Evolutionary conservation across 148 eudicot species (phyloP).

Genomic region (Vaccinium darrowii): DNA sequence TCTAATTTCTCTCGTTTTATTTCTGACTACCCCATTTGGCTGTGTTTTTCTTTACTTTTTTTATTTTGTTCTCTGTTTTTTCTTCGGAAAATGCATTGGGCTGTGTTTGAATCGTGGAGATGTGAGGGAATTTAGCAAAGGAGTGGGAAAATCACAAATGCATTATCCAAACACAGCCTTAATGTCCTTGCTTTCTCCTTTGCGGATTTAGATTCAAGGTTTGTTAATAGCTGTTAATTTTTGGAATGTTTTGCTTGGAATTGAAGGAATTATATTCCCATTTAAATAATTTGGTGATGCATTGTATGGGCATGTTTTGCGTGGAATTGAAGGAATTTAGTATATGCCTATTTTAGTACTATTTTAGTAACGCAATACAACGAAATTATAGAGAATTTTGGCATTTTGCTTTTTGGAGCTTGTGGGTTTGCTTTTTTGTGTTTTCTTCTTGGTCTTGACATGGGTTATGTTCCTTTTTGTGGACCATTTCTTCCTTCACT

Average conservation of each 20-base stretch:
- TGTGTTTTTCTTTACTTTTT: neutral
- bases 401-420: slow-evolving; percentile 18
- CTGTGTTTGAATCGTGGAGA: neutral
- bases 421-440: slow-evolving; percentile 7
- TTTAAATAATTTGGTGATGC: neutral
- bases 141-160: neutral
- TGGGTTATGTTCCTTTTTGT: neutral
- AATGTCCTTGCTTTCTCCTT: neutral
- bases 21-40: neutral
- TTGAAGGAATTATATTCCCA: neutral
- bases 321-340: neutral
- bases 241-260: neutral
- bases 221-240: slow-evolving; percentile 1
- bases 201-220: neutral
- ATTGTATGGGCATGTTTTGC: neutral
- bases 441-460: neutral
- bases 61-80: too few species aligned
- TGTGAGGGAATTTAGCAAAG: neutral
- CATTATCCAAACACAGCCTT: neutral
- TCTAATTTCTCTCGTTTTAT: neutral
- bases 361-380: neutral
- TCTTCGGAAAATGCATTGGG: neutral
- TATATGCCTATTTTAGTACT: neutral
- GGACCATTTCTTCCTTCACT: neutral
- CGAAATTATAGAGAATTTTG: neutral